These are phyloP conservation scores for Kluyveromyces wickerhamii DNA, from an alignment of 805 yeast genomes.

Conservation along the genomic window DNA sequence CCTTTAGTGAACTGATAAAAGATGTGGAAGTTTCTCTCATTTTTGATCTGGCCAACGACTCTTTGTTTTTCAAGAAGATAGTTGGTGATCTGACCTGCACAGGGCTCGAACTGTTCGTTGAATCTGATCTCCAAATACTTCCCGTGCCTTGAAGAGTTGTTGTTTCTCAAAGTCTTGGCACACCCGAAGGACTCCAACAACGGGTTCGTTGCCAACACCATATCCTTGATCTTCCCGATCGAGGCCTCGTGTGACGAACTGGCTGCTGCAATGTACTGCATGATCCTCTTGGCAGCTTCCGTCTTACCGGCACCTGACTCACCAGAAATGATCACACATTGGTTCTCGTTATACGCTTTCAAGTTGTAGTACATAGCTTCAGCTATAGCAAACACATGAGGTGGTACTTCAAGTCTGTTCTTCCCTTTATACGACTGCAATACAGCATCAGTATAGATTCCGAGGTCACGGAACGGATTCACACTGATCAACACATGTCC, in stretches of 20 bases:
- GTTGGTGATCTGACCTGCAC: conserved; percentile 93
- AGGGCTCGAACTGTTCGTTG: conserved; percentile 75
- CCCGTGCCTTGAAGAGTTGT: conserved; percentile 96
- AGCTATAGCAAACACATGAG: conserved; percentile 97
- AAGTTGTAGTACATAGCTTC: conserved; percentile 93
- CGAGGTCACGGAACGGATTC: conserved; percentile 93
- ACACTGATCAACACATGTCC: conserved; percentile 94
- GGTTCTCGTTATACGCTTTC: conserved; percentile 89
- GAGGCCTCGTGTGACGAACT: conserved; percentile 57
- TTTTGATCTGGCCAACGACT: conserved; percentile 88
- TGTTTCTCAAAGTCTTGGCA: conserved; percentile 95
- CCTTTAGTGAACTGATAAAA: conserved; percentile 93
- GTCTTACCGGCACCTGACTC: conserved; percentile 98
- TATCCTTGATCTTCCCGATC: conserved; percentile 84
- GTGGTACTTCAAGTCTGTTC: conserved; percentile 92
- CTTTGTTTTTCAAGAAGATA: conserved; percentile 90
- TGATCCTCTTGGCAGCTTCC: conserved; percentile 94
- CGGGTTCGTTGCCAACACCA: conserved; percentile 97
- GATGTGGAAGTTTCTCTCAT: conserved; percentile 94
- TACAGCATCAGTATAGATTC: conserved; percentile 80
- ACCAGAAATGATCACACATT: conserved; percentile 95
- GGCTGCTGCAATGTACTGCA: conserved; percentile 93
- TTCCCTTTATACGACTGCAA: conserved; percentile 78
- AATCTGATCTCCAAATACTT: conserved; percentile 89
- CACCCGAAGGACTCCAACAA: conserved; percentile 98